Conservation (phyloP, 441 rosid species). For the Flueggea neowawraea region DNA sequence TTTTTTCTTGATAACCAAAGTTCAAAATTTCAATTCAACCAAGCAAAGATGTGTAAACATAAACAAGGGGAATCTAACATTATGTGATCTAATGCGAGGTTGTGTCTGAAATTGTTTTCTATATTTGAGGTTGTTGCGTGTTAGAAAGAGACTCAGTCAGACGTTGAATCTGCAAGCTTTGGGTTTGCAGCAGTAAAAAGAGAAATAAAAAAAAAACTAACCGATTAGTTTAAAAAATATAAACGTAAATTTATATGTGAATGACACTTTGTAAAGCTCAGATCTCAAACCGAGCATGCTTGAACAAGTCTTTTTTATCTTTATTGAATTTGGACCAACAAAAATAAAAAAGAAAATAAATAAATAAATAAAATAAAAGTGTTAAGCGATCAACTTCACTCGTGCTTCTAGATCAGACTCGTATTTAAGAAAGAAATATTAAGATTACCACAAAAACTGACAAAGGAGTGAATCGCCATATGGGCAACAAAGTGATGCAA, state of each 20-base stretch:
- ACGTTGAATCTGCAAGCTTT: constrained; percentile 12
- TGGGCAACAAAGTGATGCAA: constrained; percentile 16
- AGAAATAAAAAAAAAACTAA: neutral
- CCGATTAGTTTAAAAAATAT: constrained; percentile 25
- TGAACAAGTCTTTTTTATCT: neutral
- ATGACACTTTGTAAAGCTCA: constrained; percentile 43
- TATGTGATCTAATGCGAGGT: too few relatives aligned
- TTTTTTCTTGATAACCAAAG: too few relatives aligned
- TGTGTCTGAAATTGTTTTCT: neutral
- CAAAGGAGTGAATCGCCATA: constrained; percentile 21
- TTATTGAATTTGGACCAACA: too few relatives aligned
- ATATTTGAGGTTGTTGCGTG: neutral
- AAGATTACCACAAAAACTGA: constrained; percentile 36
- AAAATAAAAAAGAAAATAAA: neutral
- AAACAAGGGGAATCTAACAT: too few relatives aligned
- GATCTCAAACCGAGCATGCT: constrained; percentile 36
- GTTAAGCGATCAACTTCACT: neutral
- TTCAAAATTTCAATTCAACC: too few relatives aligned
- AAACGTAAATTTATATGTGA: neutral
- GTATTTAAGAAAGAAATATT: constrained; percentile 14
- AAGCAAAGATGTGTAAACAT: too few relatives aligned
- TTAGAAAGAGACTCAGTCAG: constrained; percentile 27
- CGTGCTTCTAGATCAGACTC: constrained; percentile 8
- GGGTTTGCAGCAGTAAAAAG: constrained; percentile 23
- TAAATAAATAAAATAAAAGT: neutral